phyloP scores from a whole-genome alignment of 1,284 basidiomycete genomes.

The Farysia itapuensis region DNA sequence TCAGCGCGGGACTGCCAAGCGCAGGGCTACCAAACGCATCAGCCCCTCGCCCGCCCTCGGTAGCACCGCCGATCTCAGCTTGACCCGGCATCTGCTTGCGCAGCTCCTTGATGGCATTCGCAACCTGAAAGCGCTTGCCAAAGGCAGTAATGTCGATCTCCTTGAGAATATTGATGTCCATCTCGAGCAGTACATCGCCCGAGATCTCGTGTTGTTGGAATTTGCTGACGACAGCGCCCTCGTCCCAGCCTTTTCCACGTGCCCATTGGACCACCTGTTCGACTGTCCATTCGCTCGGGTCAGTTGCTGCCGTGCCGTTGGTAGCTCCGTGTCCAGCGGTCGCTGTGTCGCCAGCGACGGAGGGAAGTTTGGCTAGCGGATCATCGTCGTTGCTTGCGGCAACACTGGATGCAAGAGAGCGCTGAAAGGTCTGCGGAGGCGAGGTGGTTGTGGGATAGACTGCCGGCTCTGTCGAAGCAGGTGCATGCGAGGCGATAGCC shows the following conservation, averaged over 20 bases:
- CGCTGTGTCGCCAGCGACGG: too few species aligned
- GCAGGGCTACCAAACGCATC: too few species aligned
- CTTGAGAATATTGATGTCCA: constrained; percentile 88
- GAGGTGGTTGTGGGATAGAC: too few species aligned
- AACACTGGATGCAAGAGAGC: too few species aligned
- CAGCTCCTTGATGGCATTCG: constrained; percentile 90
- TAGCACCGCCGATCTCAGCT: too few species aligned
- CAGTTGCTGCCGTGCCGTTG: constrained; percentile 3
- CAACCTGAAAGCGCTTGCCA: constrained; percentile 89
- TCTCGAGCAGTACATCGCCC: constrained; percentile 90
- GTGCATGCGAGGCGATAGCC: too few species aligned
- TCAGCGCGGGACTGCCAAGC: constrained; percentile 26
- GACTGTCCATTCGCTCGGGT: constrained; percentile 78
- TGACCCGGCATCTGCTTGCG: constrained; percentile 49
- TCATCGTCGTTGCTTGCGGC: too few species aligned
- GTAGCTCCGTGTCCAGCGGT: background rate
- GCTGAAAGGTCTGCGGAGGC: too few species aligned
- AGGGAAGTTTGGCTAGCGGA: too few species aligned
- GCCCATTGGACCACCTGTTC: constrained; percentile 91
- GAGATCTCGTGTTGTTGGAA: constrained; percentile 90
- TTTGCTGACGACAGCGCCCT: constrained; percentile 73
- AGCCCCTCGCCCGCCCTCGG: too few species aligned
- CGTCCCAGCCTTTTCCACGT: constrained; percentile 79
- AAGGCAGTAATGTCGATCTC: constrained; percentile 94
- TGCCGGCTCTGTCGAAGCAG: too few species aligned